phyloP scores from a whole-genome alignment of 176 grass and related monocot genomes.

The Eremochloa ophiuroides region DNA sequence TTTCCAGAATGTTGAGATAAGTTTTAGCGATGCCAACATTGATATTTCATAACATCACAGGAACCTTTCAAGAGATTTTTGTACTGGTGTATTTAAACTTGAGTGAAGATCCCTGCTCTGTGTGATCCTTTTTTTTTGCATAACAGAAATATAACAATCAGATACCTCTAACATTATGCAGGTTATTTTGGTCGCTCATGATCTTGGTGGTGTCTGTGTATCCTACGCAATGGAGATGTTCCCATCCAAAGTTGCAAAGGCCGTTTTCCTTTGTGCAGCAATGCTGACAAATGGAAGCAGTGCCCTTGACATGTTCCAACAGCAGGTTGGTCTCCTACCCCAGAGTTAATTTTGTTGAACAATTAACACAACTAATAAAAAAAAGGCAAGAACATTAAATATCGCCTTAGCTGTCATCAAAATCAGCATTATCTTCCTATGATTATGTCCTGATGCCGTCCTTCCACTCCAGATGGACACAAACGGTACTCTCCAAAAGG shows the following conservation, averaged over 20 bases:
- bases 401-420: neutral
- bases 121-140: neutral
- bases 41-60: neutral
- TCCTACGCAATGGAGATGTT: constrained; percentile 88
- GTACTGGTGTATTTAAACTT: neutral
- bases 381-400: neutral
- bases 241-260: constrained; percentile 71
- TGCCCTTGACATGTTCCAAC: constrained; percentile 76
- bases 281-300: constrained; percentile 75
- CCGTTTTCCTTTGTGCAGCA: constrained; percentile 77
- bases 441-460: constrained; percentile 11
- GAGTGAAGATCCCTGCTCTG: neutral
- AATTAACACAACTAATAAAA: neutral
- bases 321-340: constrained; percentile 52
- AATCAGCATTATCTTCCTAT: neutral
- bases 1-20: neutral
- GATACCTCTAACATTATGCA: constrained; percentile 29
- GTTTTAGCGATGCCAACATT: neutral
- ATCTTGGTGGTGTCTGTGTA: constrained; percentile 85
- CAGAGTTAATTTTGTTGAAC: neutral
- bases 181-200: constrained; percentile 95
- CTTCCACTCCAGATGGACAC: constrained; percentile 47
- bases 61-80: neutral
- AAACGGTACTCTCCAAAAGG: constrained; percentile 62
- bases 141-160: neutral